Conservation (phyloP, 257 asterid species). For the Catharanthus roseus region DNA sequence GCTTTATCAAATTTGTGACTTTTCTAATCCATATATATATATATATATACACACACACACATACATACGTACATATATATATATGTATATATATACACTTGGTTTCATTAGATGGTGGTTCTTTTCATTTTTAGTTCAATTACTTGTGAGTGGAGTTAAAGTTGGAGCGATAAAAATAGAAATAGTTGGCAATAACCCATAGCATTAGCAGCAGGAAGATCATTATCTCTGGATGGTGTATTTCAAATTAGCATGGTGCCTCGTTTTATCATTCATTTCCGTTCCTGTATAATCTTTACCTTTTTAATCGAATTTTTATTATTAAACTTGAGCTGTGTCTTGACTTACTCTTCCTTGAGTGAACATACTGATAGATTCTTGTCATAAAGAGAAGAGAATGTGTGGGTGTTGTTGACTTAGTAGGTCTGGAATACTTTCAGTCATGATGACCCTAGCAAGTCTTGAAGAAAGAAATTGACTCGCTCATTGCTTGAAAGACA, state of each 20-base stretch:
- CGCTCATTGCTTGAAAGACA: background rate
- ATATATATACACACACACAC: too few species aligned
- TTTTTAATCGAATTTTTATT: too few species aligned
- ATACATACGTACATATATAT: too few species aligned
- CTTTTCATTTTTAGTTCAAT: background rate
- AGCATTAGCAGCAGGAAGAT: background rate
- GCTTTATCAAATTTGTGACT: too few species aligned
- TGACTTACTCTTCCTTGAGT: background rate
- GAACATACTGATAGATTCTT: background rate
- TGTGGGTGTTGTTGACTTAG: background rate
- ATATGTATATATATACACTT: too few species aligned
- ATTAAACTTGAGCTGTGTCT: background rate
- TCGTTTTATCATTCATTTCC: too few species aligned
- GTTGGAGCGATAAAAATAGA: background rate
- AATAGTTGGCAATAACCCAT: background rate
- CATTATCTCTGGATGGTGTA: background rate
- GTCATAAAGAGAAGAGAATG: background rate
- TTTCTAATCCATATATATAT: too few species aligned
- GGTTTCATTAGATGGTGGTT: background rate
- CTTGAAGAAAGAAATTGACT: too few species aligned
- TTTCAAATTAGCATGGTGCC: background rate
- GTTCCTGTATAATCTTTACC: background rate
- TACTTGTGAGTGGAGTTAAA: too few species aligned
- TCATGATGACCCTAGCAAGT: background rate
- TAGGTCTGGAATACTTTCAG: background rate